phyloP scores from a whole-genome alignment of 1,284 basidiomycete genomes.

The Volvariella volvacea region DNA sequence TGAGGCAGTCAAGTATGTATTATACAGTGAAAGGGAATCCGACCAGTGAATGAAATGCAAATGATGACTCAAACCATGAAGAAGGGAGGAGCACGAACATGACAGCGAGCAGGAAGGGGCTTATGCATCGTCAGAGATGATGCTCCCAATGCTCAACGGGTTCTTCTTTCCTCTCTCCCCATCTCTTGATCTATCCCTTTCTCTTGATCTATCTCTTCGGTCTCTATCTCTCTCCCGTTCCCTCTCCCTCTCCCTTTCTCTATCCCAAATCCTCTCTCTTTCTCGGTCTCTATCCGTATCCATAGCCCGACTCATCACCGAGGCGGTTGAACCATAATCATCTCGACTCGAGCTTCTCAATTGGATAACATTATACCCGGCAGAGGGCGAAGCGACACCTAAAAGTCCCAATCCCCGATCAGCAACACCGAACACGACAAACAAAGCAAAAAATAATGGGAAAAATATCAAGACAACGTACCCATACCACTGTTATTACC shows the following conservation, averaged over 20 bases:
- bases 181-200: constrained; percentile 17
- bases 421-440: too few relatives aligned
- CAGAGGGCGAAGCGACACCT: not conserved
- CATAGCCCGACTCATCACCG: constrained; percentile 4
- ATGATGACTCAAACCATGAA: too few relatives aligned
- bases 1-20: too few relatives aligned
- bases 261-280: constrained; percentile 9
- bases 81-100: too few relatives aligned
- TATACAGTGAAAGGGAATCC: too few relatives aligned
- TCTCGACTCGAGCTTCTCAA: constrained; percentile 14
- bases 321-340: constrained; percentile 8
- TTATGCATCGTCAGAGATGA: constrained; percentile 47
- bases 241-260: constrained; percentile 10
- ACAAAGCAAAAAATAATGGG: not conserved
- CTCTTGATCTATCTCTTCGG: constrained; percentile 13
- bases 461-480: too few relatives aligned
- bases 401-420: too few relatives aligned
- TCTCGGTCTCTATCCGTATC: constrained; percentile 13
- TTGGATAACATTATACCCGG: constrained; percentile 24
- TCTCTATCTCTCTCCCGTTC: constrained; percentile 11
- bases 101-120: too few relatives aligned
- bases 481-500: not conserved
- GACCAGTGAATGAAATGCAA: too few relatives aligned
- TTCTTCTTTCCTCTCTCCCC: constrained; percentile 46
- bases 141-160: constrained; percentile 66